A percentile compares a stretch with the other conserved stretches of the same genome.
These are phyloP conservation scores for Glutinoglossum americanum DNA, from an alignment of 495 filamentous ascomycete genomes.

Conservation along the genomic window DNA sequence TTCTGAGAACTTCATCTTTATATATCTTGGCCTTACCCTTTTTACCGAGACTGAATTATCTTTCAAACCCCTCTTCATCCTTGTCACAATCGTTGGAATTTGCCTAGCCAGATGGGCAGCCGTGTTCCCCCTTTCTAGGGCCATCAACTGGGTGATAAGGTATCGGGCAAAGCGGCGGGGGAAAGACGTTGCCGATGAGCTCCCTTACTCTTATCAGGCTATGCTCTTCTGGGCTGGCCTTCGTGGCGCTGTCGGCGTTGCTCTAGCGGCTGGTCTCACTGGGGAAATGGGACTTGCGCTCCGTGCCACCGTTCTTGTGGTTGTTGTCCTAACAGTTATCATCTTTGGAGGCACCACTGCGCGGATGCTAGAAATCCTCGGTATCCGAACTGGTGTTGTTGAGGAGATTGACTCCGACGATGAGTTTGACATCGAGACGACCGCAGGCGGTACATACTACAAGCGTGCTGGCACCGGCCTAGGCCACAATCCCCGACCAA, in stretches of 20 bases:
- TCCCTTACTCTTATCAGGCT: conserved; percentile 80
- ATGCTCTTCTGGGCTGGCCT: conserved; percentile 98
- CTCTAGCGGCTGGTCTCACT: conserved; percentile 70
- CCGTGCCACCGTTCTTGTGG: conserved; percentile 81
- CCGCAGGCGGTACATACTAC: conserved; percentile 52
- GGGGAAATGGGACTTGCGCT: conserved; percentile 60
- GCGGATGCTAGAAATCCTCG: conserved; percentile 93
- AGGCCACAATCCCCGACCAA: conserved; percentile 49
- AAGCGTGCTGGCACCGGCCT: conserved; percentile 43
- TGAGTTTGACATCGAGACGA: conserved; percentile 90
- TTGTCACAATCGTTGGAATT: conserved; percentile 76
- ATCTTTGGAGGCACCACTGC: conserved; percentile 96
- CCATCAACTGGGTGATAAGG: conserved; percentile 84
- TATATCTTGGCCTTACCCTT: conserved; percentile 83
- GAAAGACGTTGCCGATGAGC: conserved; percentile 61
- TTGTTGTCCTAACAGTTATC: conserved; percentile 93
- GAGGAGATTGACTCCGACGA: conserved; percentile 95
- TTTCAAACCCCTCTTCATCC: conserved; percentile 89
- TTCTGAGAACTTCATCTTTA: conserved; percentile 98
- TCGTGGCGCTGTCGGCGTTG: conserved; percentile 88
- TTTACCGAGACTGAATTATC: conserved; percentile 75
- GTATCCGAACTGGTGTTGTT: conserved; percentile 83
- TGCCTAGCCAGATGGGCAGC: conserved; percentile 80
- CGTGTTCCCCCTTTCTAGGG: conserved; percentile 76
- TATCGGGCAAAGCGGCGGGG: conserved; percentile 70